A percentile compares a stretch with the other conserved stretches of the same genome.
Conservation (phyloP, 768 basidiomycete species). For the Rhodotorula taiwanensis region DNA sequence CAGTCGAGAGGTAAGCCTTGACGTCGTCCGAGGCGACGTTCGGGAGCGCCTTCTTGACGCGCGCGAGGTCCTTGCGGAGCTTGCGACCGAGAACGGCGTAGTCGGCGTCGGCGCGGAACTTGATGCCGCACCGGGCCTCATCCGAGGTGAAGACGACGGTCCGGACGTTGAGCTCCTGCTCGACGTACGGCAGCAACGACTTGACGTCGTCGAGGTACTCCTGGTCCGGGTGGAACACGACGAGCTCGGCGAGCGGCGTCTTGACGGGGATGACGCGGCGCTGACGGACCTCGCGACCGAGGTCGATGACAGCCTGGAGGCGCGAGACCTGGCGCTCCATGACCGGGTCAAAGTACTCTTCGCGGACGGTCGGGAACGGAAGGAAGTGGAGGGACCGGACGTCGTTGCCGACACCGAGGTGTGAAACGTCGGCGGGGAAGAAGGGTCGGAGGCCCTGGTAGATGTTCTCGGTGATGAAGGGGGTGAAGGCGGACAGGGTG, state of each 20-base stretch:
- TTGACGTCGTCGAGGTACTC: constrained; percentile 78
- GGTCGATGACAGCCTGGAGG: constrained; percentile 90
- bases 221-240: constrained; percentile 83
- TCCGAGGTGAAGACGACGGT: constrained; percentile 82
- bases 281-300: constrained; percentile 82
- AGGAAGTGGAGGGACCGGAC: constrained; percentile 92
- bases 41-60: constrained; percentile 82
- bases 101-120: constrained; percentile 86
- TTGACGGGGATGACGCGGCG: constrained; percentile 79
- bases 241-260: constrained; percentile 85
- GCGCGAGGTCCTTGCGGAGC: constrained; percentile 80
- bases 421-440: constrained; percentile 64
- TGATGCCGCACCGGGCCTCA: constrained; percentile 75
- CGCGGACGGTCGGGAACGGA: constrained; percentile 83
- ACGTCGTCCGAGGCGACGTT: constrained; percentile 71
- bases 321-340: constrained; percentile 91
- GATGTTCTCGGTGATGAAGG: constrained; percentile 92
- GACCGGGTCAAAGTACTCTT: constrained; percentile 86
- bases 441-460: constrained; percentile 83
- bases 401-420: constrained; percentile 54
- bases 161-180: constrained; percentile 91
- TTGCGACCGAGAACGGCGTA: constrained; percentile 91
- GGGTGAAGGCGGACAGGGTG: constrained; percentile 97
- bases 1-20: constrained; percentile 65
- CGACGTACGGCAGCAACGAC: constrained; percentile 77